A percentile compares a stretch with the other conserved stretches of the same genome.
These are phyloP conservation scores for Hanseniaspora lachancei DNA, from an alignment of 805 yeast species.

Conservation along the genomic window DNA sequence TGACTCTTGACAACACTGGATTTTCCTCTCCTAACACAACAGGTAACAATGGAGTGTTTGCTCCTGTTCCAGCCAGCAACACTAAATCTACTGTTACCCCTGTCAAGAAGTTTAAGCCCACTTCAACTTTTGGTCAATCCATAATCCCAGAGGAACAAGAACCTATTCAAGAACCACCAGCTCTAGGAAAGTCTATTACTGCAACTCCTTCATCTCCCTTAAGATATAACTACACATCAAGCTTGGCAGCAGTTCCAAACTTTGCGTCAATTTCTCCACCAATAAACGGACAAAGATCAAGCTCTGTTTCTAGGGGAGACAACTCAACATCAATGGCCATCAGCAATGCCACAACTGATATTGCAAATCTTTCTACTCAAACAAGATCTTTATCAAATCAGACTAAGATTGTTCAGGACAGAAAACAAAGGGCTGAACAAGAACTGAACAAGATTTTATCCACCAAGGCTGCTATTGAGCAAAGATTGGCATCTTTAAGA, in stretches of 20 bases:
- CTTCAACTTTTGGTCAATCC: constrained; percentile 75
- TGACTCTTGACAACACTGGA: constrained; percentile 40
- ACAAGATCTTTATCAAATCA: constrained; percentile 65
- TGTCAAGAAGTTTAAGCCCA: constrained; percentile 51
- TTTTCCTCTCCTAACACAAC: constrained; percentile 30
- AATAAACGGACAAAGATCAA: constrained; percentile 16
- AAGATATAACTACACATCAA: constrained; percentile 15
- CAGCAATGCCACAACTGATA: constrained; percentile 68
- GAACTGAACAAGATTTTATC: constrained; percentile 59
- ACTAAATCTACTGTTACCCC: constrained; percentile 23
- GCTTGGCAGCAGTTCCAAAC: constrained; percentile 26
- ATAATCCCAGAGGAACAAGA: constrained; percentile 32
- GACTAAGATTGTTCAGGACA: constrained; percentile 55
- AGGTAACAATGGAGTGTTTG: constrained; percentile 19
- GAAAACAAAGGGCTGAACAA: constrained; percentile 59
- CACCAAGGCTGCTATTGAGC: constrained; percentile 57
- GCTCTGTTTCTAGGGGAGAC: constrained; percentile 16
- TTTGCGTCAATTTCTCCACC: constrained; percentile 18
- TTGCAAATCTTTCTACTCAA: constrained; percentile 78
- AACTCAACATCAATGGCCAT: constrained; percentile 51
- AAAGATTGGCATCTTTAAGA: constrained; percentile 54
- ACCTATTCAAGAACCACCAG: constrained; percentile 16
- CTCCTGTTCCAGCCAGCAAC: constrained; percentile 22
- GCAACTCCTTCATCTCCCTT: constrained; percentile 13
- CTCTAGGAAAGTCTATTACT: constrained; percentile 36